phyloP scores from a whole-genome alignment of 176 grass and related monocot species.

The Aegilops speltoides region DNA sequence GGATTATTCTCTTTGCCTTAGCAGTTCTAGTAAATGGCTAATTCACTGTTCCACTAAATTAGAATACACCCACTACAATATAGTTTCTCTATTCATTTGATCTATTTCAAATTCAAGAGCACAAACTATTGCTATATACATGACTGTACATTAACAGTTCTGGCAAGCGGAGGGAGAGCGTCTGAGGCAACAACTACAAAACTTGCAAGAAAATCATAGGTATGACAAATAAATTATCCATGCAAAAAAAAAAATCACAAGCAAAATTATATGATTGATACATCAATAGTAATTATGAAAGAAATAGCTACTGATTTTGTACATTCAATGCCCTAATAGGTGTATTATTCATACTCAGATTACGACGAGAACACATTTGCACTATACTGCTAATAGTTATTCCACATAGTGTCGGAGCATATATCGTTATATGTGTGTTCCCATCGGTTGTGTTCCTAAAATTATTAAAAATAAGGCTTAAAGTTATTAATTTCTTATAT shows the following conservation, averaged over 20 bases:
- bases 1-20: too few relatives aligned
- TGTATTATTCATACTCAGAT: neutral
- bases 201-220: conserved; percentile 64
- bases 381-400: too few relatives aligned
- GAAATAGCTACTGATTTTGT: neutral
- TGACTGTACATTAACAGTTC: conserved; percentile 33
- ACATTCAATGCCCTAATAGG: neutral
- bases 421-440: neutral
- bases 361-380: neutral
- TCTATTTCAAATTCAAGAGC: neutral
- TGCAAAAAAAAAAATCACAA: neutral
- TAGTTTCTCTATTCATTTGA: neutral
- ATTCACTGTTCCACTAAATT: too few relatives aligned
- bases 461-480: neutral
- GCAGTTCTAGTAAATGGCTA: neutral
- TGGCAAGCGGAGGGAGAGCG: conserved; percentile 62
- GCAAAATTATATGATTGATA: neutral
- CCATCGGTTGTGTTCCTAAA: neutral
- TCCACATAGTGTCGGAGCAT: too few relatives aligned
- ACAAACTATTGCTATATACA: neutral
- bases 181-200: conserved; percentile 65
- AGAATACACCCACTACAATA: too few relatives aligned
- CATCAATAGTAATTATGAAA: neutral
- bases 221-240: conserved; percentile 14
- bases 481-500: neutral